Evolutionary conservation across 1,139 yeast genomes (phyloP).

Genomic region (Diutina siamensis): DNA sequence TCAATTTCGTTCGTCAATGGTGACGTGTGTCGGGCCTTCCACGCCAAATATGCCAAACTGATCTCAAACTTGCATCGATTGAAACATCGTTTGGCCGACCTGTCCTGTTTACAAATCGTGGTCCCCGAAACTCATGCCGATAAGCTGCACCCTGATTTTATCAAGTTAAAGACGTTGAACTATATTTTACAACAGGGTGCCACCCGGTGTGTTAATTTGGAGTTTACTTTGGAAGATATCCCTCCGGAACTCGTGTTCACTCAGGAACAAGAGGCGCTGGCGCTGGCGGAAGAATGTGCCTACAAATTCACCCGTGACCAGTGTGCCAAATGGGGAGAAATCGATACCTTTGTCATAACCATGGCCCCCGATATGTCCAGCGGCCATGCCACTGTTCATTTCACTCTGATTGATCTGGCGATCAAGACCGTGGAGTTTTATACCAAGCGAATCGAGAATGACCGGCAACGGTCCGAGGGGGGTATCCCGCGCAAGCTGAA

Average conservation of each 20-base stretch:
- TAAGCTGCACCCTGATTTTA: conserved; percentile 18
- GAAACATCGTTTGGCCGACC: conserved; percentile 17
- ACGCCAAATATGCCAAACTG: conserved; percentile 22
- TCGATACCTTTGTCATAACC: conserved; percentile 19
- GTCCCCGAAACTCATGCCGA: conserved; percentile 17
- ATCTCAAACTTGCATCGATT: conserved; percentile 17
- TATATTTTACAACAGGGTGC: conserved; percentile 31
- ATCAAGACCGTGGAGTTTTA: conserved; percentile 26
- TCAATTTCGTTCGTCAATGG: conserved; percentile 31
- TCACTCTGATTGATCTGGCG: conserved; percentile 30
- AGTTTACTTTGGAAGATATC: conserved; percentile 9
- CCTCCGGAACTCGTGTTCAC: conserved; percentile 6
- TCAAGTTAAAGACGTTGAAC: conserved; percentile 31
- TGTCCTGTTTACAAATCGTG: conserved; percentile 20
- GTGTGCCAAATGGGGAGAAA: conserved; percentile 24
- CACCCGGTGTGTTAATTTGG: conserved; percentile 23
- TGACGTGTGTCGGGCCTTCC: conserved; percentile 23
- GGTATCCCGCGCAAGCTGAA: conserved; percentile 3
- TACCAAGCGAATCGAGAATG: conserved; percentile 16
- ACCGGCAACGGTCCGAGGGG: conserved; percentile 11
- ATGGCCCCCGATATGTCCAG: conserved; percentile 7
- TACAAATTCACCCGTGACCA: conserved; percentile 13
- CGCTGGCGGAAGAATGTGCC: conserved; percentile 10
- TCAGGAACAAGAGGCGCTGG: conserved; percentile 5
- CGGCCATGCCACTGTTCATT: conserved; percentile 20